Evolutionary conservation across 2,329 filamentous ascomycete species (phyloP), one percentile per base, ranked within the genome.

Genomic region (Dryadomyces quercivorus): DNA sequence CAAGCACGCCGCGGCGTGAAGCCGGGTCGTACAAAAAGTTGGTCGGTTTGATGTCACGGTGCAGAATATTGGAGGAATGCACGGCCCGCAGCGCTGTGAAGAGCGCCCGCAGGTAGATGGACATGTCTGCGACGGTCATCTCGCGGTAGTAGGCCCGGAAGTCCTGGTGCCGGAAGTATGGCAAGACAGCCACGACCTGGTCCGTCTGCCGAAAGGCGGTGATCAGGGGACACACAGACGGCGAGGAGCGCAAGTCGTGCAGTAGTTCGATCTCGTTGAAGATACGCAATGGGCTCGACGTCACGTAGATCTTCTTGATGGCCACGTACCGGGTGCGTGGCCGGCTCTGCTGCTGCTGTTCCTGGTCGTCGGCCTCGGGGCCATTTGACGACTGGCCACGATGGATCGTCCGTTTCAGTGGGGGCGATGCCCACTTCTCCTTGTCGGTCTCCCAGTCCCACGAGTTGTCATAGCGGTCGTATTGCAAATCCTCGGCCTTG

Each of bases 271-370:
- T 82, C 70, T 98, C 93, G 71, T 98, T 98, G 65, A 95, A 81
- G 62, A 98, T 97, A 48, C 93, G 87, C 31, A 84, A 78, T 0
- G 93, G 93, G 61, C 90, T 96, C 59, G 91, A 96, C 0, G 94
- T 98, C 60, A 97, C 93, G 68, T 98, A 98, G 62, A 98, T 98
- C 73, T 98, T 98, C 73, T 98, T 98, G 69, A 98, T 88, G 20
- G 94, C 93, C 58, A 98, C 94, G 64, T 85, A 97, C 66, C 86
- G 88, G 22, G 85, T 75, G 51, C 71, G 72, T 67, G 21, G 62
- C 65, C 20, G 65, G 61, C 53, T 66, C 62, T 43, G 45, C 9
- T 40, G 22, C 38, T 34, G 18, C 38, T 38, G 15, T 16, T 20
- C 9, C 26, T 13, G 20, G 38, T 20, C 34, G 8, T 10, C 34